Percentiles rank a stretch among this genome's conserved stretches.
Conservation (phyloP, 2,329 filamentous ascomycete species). For the Magnaporthales sp. region DNA sequence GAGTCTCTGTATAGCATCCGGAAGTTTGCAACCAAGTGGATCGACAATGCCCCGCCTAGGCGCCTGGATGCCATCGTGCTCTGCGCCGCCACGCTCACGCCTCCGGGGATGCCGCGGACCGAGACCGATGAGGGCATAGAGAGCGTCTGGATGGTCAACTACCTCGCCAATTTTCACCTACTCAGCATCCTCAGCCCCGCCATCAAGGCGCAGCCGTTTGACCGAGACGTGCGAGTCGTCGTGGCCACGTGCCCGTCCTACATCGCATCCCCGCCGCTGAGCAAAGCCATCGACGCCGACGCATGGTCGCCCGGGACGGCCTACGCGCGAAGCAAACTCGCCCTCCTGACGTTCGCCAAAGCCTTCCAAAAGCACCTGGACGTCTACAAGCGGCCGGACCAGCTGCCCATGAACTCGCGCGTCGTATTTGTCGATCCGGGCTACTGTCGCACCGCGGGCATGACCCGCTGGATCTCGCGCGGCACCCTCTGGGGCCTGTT, state of each 20-base stretch:
- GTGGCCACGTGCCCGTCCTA: conserved; percentile 85
- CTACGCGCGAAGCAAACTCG: conserved; percentile 63
- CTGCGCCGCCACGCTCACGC: conserved; percentile 71
- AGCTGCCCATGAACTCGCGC: conserved; percentile 70
- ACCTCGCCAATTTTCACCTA: conserved; percentile 90
- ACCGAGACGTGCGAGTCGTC: conserved; percentile 84
- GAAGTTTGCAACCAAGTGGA: conserved; percentile 93
- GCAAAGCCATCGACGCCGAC: conserved; percentile 36
- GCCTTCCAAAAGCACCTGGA: conserved; percentile 91
- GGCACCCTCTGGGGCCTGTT: conserved; percentile 75
- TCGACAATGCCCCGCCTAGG: conserved; percentile 86
- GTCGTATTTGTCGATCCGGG: conserved; percentile 87
- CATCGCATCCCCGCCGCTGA: conserved; percentile 63
- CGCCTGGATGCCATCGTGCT: conserved; percentile 86
- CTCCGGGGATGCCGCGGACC: conserved; percentile 49
- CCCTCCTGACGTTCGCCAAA: conserved; percentile 79
- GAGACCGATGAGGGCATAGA: conserved; percentile 74
- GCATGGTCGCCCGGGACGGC: conserved; percentile 47
- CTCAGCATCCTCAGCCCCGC: conserved; percentile 87
- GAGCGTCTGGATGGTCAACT: conserved; percentile 90
- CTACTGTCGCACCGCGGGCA: conserved; percentile 75
- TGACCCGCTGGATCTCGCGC: conserved; percentile 75
- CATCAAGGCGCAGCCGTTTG: conserved; percentile 81
- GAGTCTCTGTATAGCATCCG: conserved; percentile 83
- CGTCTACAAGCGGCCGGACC: conserved; percentile 74